A percentile compares a stretch with the other conserved stretches of the same genome.
Conservation (phyloP, 1,284 basidiomycete species). For the Microbotryum scabiosae region DNA sequence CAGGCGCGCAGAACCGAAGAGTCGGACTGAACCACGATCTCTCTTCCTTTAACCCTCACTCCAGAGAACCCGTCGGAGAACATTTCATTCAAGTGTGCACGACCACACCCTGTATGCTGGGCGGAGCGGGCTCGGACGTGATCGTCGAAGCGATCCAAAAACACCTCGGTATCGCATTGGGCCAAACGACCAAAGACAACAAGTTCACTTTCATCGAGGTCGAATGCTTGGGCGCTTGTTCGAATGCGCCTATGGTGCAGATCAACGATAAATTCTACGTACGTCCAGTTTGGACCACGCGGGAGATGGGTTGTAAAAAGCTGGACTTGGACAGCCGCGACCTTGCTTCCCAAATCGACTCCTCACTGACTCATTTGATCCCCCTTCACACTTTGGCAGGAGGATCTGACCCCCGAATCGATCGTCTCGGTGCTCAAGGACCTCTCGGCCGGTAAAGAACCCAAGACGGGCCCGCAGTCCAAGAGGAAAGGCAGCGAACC, state of each 20-base stretch:
- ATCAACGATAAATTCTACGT: constrained; percentile 96
- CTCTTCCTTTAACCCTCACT: not conserved
- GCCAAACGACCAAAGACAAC: constrained; percentile 86
- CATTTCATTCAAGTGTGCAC: constrained; percentile 99
- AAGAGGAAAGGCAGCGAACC: constrained; percentile 82
- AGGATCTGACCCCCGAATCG: constrained; percentile 89
- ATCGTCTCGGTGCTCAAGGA: constrained; percentile 81
- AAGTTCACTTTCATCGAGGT: constrained; percentile 98
- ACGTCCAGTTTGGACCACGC: constrained; percentile 35
- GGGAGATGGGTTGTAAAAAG: not conserved
- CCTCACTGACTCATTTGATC: not conserved
- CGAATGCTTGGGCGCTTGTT: constrained; percentile 96
- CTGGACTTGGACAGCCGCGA: not conserved
- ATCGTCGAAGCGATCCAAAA: constrained; percentile 78
- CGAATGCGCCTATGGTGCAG: constrained; percentile 98
- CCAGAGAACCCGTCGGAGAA: constrained; percentile 84
- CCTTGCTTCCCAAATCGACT: too few relatives aligned
- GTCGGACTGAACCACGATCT: too few relatives aligned
- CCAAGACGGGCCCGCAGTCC: constrained; percentile 86
- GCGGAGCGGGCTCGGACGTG: constrained; percentile 70
- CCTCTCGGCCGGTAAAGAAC: constrained; percentile 74
- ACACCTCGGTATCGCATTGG: constrained; percentile 76
- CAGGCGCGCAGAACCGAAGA: too few relatives aligned
- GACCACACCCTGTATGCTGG: constrained; percentile 95
- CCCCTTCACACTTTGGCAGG: constrained; percentile 47